Base-by-base conservation (phyloP, 1,284 basidiomycete genomes). In the Ganoderma lingzhi region DNA sequence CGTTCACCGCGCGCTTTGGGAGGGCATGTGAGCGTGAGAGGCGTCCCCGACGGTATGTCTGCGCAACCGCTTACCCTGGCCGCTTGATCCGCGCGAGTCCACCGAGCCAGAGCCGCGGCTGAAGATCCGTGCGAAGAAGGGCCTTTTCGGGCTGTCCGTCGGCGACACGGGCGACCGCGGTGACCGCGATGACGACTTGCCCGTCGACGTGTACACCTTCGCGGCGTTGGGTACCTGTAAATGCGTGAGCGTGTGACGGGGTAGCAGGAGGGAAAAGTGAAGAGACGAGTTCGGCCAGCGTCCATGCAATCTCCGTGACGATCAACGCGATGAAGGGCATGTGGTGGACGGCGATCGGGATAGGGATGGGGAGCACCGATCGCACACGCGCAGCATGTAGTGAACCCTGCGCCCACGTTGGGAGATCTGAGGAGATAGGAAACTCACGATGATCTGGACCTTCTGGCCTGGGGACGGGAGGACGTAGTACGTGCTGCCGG, bases 401-500 rank as follows among this genome's bases (percentile, higher is more conserved):
- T 42, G 39, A 61, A 61, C 59, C 68, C 66, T 69, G 62, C 30
- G 63, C 64, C 61, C 68, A 65, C 62, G 62, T 53, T 56, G 65
- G 28, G 67, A 69, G 62, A 64, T 62, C 39, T 60, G 65, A 51
- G 32, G 37, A 30, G 68, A 63, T 67, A 17, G 70, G 53, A 32
- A 19, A 88, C 91, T 84, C 79, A 92, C 91, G 75, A 93, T 84
- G 71, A 91, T 85, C 76, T 89, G 89, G 67, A 91, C 86, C 74
- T 91, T 93, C 77, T 91, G 90, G 28, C 88, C 89, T 12, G 86
- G 85, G 15, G 85, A 84, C 6, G 90, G 89, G 39, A 91, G 82
- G 71, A 92, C 87, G 77, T 92, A 92, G 81, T 92, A 93, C 6
- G 91, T 92, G 76, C 89, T 88, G 23, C 85, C 89, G 12, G 89